Evolutionary conservation across 345 rosid species (phyloP), one percentile per base, ranked within the genome.

Genomic region (Ricinus communis): DNA sequence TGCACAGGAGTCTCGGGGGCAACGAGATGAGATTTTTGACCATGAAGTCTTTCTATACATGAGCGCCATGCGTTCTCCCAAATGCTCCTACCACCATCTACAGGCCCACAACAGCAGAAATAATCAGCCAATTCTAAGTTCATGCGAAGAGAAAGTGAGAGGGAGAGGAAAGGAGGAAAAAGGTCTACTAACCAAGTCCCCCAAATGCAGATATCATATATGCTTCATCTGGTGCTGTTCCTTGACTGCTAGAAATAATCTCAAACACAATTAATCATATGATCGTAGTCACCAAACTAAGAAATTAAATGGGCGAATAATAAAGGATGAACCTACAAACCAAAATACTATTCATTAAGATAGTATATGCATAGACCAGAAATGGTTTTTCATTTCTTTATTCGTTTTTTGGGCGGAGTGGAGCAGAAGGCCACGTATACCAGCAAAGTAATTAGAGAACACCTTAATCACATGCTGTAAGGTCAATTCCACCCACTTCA

Each of bases 121-220:
- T 73, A 41, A 78, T 56, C 45, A 57, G 19, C 62, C 46, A 24
- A 5, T 43, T 57, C 40, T 46, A 18, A 36, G 8, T 64, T 45
- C 71, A 40, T 55, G 27, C 52, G 25, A 73, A 24, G 25, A 5
- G 25, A 22, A 11, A 30, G 6, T 62, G 46, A 74, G 51, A 54
- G 69, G 58, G 19, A 65, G 16, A 25, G 15, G 22, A 21, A 11
- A 1, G 33, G 12, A 3, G 57, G 43, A 40, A 33, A 61, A 71
- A 52, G 49, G 70, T 69, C 38, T 50, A 78, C 86, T 70, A 65
- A 96, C 99, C 98, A 66, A 79, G 80, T 66, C 99, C 97, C 62
- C 96, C 99, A 86, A 93, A 96, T 56, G 98, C 97, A 14, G 99
- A 89, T 74, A 87, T 82, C 99, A 96, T 96, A 81, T 87, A 89